phyloP scores from a whole-genome alignment of 768 basidiomycete genomes.

The Cubamyces sp. region DNA sequence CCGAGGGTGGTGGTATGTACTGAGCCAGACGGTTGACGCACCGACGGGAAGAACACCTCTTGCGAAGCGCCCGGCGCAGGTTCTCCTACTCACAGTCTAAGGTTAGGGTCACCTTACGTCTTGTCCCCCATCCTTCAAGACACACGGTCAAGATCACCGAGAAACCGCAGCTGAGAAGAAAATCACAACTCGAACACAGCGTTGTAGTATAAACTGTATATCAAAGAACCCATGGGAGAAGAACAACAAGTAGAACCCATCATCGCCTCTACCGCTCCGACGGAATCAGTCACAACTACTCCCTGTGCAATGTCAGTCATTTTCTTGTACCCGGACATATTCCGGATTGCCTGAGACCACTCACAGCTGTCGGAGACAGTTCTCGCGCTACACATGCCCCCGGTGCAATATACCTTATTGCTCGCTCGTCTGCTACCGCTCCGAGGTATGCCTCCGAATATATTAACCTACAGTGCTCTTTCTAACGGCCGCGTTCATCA shows the following conservation, averaged over 20 bases:
- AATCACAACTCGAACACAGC: background rate
- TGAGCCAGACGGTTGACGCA: background rate
- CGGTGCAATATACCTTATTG: constrained; percentile 83
- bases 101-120: constrained; percentile 11
- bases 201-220: background rate
- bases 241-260: constrained; percentile 2
- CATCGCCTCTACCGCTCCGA: constrained; percentile 12
- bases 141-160: background rate
- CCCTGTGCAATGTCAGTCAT: constrained; percentile 33
- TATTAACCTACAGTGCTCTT: background rate
- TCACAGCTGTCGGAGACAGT: constrained; percentile 71
- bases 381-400: constrained; percentile 82
- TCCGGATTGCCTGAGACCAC: constrained; percentile 7
- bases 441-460: constrained; percentile 50
- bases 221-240: background rate
- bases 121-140: background rate
- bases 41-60: constrained; percentile 3
- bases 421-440: constrained; percentile 78
- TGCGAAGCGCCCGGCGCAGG: background rate
- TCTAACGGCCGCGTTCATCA: constrained; percentile 13
- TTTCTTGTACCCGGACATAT: background rate
- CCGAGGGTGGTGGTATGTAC: background rate
- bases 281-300: constrained; percentile 25
- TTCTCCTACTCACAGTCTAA: background rate
- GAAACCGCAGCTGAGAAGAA: background rate